Percentiles rank a stretch among this genome's conserved stretches.
These are phyloP conservation scores for Lobosporangium transversale DNA, from an alignment of 192 early-diverging fungal genomes.

Conservation along the genomic window DNA sequence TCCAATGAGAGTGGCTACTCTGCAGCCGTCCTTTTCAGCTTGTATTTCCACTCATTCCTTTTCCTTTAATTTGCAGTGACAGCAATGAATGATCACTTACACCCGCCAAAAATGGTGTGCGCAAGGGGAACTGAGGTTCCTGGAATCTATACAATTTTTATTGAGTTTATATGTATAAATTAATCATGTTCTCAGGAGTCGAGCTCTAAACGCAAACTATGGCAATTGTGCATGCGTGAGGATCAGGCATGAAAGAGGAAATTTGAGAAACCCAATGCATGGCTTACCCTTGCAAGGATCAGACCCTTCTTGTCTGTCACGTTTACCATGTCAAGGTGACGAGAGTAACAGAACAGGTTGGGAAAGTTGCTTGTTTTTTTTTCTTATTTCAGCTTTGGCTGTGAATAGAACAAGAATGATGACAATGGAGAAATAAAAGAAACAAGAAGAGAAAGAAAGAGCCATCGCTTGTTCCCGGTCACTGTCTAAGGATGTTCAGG, in stretches of 20 bases:
- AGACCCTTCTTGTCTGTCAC: slow-evolving; percentile 49
- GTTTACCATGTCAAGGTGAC: slow-evolving; percentile 22
- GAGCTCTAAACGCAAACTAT: too few relatives aligned
- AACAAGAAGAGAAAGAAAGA: not conserved
- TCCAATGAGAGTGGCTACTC: too few relatives aligned
- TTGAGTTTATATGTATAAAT: too few relatives aligned
- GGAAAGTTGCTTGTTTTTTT: not conserved
- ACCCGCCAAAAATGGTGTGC: slow-evolving; percentile 46
- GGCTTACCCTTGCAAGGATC: slow-evolving; percentile 48
- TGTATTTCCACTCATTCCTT: too few relatives aligned
- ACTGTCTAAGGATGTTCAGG: too few relatives aligned
- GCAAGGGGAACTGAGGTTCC: slow-evolving; percentile 38
- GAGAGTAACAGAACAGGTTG: slow-evolving; percentile 2
- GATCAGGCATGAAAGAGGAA: not conserved
- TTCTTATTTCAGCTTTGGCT: not conserved
- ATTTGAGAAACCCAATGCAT: too few relatives aligned
- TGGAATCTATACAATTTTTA: slow-evolving; percentile 26
- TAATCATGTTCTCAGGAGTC: too few relatives aligned
- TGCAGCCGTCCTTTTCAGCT: too few relatives aligned
- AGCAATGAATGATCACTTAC: too few relatives aligned
- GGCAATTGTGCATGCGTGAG: too few relatives aligned
- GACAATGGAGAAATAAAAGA: not conserved
- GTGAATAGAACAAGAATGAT: not conserved
- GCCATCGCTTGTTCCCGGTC: not conserved
- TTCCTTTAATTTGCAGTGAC: too few relatives aligned